Evolutionary conservation across 495 filamentous ascomycete species (phyloP), one percentile per base, ranked within the genome.

Genomic region (Neurospora africana): DNA sequence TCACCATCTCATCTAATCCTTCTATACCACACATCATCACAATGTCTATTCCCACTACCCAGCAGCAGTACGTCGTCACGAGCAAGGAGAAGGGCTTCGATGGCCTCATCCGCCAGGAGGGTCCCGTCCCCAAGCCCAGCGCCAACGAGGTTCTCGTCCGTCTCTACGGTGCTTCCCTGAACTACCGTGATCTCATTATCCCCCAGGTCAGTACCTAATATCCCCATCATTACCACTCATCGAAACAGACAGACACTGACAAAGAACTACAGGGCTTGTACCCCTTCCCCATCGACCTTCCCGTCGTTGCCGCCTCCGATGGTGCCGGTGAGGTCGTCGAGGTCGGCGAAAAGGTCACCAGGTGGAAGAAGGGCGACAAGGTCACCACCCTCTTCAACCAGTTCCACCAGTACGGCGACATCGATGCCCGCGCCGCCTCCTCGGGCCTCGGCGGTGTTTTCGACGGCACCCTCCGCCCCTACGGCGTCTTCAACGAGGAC

Each of bases 381-480:
- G 92, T 95, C 38, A 78, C 87, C 7, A 93, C 91, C 0, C 84
- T 94, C 38, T 94, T 95, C 86, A 93, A 93, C 80, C 93, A 95
- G 79, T 84, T 81, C 44, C 92, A 95, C 75, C 84, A 91, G 69
- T 87, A 79, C 68, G 92, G 91, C 10, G 76, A 83, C 5, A 79
- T 93, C 40, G 82, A 87, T 67, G 6, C 65, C 0, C 73, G 75
- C 2, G 81, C 81, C 0, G 65, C 82, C 17, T 44, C 43, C 0
- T 90, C 89, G 0, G 91, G 91, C 9, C 82, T 94, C 1, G 93
- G 93, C 67, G 92, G 92, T 61, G 84, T 82, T 6, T 65, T 93
- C 2, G 89, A 95, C 74, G 93, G 93, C 65, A 87, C 87, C 0
- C 80, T 95, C 33, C 86, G 91, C 21, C 84, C 93, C 77, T 94